Percentiles rank a stretch among this genome's conserved stretches.
Conservation (phyloP, 2,329 filamentous ascomycete species). For the Aspergillus sp. region DNA sequence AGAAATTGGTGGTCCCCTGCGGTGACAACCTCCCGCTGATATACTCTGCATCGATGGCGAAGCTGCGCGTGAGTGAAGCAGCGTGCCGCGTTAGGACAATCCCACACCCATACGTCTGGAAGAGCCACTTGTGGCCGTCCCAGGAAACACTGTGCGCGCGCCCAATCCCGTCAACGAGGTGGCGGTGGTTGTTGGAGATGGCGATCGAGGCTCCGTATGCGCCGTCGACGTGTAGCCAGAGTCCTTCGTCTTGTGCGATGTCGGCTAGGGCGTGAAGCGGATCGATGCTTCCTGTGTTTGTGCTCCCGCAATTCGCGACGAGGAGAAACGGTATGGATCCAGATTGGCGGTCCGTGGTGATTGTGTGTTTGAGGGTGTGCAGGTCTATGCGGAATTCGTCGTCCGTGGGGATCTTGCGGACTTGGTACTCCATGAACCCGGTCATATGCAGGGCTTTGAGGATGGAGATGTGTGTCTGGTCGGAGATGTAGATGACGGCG, state of each 20-base stretch:
- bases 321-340: conserved; percentile 16
- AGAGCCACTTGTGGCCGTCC: conserved; percentile 29
- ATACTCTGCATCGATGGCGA: conserved; percentile 13
- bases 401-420: conserved; percentile 15
- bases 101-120: conserved; percentile 27
- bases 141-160: conserved; percentile 24
- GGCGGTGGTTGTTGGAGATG: conserved; percentile 12
- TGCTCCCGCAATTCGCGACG: conserved; percentile 20
- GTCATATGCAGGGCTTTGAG: conserved; percentile 15
- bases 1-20: conserved; percentile 13
- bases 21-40: not conserved
- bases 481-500: conserved; percentile 17
- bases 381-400: conserved; percentile 6
- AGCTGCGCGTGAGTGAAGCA: conserved; percentile 12
- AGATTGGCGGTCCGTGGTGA: conserved; percentile 3
- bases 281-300: conserved; percentile 22
- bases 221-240: conserved; percentile 28
- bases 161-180: conserved; percentile 13
- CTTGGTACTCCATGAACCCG: conserved; percentile 16
- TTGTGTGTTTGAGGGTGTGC: not conserved
- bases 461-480: conserved; percentile 20
- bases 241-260: conserved; percentile 6
- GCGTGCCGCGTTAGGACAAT: conserved; percentile 19
- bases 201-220: conserved; percentile 21
- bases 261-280: conserved; percentile 14